These are phyloP conservation scores for Aspergillus texensis DNA, from an alignment of 2,329 filamentous ascomycete genomes.

Conservation along the genomic window DNA sequence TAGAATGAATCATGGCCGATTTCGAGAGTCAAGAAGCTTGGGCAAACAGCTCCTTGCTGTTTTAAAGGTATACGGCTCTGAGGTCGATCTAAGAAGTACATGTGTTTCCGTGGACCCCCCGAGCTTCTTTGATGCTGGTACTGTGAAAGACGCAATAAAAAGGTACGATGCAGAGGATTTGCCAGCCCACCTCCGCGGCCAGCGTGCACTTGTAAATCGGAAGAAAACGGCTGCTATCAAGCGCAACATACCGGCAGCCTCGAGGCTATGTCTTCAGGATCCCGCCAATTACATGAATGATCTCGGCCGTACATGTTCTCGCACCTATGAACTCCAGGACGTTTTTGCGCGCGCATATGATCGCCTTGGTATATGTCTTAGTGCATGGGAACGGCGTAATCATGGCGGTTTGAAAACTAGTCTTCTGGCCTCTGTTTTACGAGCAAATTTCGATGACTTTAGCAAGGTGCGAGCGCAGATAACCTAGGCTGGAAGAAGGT, in stretches of 20 bases:
- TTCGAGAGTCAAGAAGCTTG: conserved; percentile 31
- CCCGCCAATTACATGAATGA: conserved; percentile 62
- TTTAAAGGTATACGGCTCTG: conserved; percentile 51
- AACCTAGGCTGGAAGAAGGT: not conserved
- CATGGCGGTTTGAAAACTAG: conserved; percentile 11
- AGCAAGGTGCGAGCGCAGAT: not conserved
- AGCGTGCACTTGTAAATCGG: conserved; percentile 41
- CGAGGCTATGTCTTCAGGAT: conserved; percentile 60
- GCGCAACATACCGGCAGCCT: conserved; percentile 28
- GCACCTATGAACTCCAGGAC: conserved; percentile 53
- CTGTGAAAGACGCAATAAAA: conserved; percentile 18
- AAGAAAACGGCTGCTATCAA: conserved; percentile 36
- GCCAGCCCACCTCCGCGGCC: conserved; percentile 38
- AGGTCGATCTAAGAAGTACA: conserved; percentile 47
- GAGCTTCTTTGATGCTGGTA: conserved; percentile 40
- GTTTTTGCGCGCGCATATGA: conserved; percentile 42
- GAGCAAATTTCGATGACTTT: conserved; percentile 34
- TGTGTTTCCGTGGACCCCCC: conserved; percentile 56
- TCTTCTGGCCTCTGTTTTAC: conserved; percentile 29
- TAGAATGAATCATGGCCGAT: conserved; percentile 45
- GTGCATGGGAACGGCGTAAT: conserved; percentile 25
- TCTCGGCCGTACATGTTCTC: conserved; percentile 53
- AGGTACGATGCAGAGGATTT: conserved; percentile 11
- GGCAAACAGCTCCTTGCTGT: conserved; percentile 52
- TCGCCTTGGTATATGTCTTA: conserved; percentile 26